Percentiles rank a stretch among this genome's conserved stretches.
These are phyloP conservation scores for Microbotryum intermedium DNA, from an alignment of 1,284 basidiomycete species.

Conservation along the genomic window DNA sequence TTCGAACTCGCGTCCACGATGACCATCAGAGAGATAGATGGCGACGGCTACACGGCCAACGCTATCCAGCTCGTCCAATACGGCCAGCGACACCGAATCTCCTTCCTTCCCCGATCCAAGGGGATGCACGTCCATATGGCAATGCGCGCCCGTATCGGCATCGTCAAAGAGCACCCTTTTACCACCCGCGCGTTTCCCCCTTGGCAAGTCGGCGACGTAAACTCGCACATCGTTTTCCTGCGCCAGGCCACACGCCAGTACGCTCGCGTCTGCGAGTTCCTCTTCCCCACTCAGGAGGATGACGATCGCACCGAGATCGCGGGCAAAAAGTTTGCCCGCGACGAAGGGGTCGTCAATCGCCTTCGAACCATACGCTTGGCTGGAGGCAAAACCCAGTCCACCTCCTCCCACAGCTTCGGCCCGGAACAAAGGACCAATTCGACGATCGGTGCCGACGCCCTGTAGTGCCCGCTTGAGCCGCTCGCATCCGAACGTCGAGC, in stretches of 20 bases:
- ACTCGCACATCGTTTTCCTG: conserved; percentile 16
- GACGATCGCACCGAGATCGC: conserved; percentile 5
- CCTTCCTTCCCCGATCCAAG: not conserved
- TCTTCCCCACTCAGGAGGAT: conserved; percentile 19
- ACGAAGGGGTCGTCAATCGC: not conserved
- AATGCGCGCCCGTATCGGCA: not conserved
- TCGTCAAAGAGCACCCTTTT: not conserved
- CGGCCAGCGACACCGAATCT: conserved; percentile 13
- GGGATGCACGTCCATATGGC: conserved; percentile 22
- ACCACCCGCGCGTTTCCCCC: not conserved
- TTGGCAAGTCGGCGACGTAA: conserved; percentile 14
- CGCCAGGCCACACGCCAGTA: conserved; percentile 25
- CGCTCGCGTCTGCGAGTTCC: conserved; percentile 17
- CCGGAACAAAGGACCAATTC: not conserved
- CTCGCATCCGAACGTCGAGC: conserved; percentile 12
- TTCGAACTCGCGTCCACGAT: conserved; percentile 20
- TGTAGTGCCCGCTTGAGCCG: not conserved
- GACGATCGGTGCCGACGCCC: not conserved
- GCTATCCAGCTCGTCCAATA: conserved; percentile 16
- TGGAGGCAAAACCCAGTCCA: conserved; percentile 6
- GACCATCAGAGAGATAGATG: conserved; percentile 17
- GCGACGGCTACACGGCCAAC: not conserved
- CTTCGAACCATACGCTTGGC: conserved; percentile 7
- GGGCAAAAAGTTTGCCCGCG: not conserved
- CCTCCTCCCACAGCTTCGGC: not conserved